Base-by-base conservation (phyloP, 352 stramenopile species). In the Globisporangium echinulatum region DNA sequence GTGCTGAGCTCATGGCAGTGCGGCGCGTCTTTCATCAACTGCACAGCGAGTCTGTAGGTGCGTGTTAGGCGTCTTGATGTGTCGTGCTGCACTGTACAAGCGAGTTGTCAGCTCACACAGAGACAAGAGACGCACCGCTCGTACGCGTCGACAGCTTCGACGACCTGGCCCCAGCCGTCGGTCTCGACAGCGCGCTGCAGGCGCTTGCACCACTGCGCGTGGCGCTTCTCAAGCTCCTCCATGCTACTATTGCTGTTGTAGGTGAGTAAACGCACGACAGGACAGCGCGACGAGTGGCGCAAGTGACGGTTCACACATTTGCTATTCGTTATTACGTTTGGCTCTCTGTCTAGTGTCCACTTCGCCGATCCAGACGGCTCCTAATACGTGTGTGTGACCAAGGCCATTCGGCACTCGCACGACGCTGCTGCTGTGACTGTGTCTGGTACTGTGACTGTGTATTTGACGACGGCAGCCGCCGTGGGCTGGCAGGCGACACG, bases 61-160 rank as follows among this genome's bases (percentile, higher is more conserved):
- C 17, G 40, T 44, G 11, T 44, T 33, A 33, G 25, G 25, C 25
- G 25, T 33, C 25, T 33, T 33, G 25, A 3, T 33, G 25, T 33
- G 25, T 33, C 25, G 25, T 33, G 25, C 25, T 2, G 2, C 25
- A 3, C 25, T 33, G 25, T 33, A 3, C 25, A 3, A 33, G 25
- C 25, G 25, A 33, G 25, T 33, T 33, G 25, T 33, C 25, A 33
- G 25, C 25, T 3, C 7, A 44, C 40, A 44, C 5, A 52, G 7
- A 46, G 33, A 9, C 37, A 43, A 39, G 10, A n/a, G 15, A 67
- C 68, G 13, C 56, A 90, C 79, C 75, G 56, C 58, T 90, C 80
- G 55, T 90, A 90, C 40, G 76, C 76, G 55, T 90, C 80, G n/a
- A 90, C 78, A 3, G 80, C 78, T 52, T 90, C 80, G n/a, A 88